These are phyloP conservation scores for Diaporthe ampelina DNA, from an alignment of 2,329 filamentous ascomycete genomes.

Conservation along the genomic window DNA sequence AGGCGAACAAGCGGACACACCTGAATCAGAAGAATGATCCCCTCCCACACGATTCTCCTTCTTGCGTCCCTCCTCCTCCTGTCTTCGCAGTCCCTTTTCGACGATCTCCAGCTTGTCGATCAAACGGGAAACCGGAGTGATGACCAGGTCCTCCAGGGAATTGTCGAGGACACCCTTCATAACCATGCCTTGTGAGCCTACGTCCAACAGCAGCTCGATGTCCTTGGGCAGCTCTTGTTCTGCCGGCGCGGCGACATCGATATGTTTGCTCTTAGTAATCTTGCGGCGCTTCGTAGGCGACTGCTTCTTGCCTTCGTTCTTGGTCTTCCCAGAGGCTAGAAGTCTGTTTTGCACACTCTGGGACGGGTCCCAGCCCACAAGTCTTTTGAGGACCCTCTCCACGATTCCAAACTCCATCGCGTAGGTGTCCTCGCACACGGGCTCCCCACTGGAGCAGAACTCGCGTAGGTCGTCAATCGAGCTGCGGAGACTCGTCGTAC, in stretches of 20 bases:
- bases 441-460: not conserved
- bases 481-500: not conserved
- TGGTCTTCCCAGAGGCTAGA: not conserved
- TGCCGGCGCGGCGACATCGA: not conserved
- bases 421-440: not conserved
- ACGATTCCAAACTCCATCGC: constrained; percentile 23
- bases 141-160: not conserved
- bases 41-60: not conserved
- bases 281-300: not conserved
- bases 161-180: constrained; percentile 19
- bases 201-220: not conserved
- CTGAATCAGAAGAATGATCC: constrained; percentile 15
- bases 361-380: not conserved
- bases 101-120: constrained; percentile 10
- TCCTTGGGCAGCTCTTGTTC: not conserved
- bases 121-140: constrained; percentile 1
- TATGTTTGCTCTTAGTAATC: not conserved
- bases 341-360: not conserved
- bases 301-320: not conserved
- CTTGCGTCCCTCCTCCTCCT: not conserved
- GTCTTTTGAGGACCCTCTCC: not conserved
- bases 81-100: not conserved
- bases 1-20: constrained; percentile 24
- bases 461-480: constrained; percentile 2
- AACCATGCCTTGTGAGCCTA: not conserved